Percentiles rank a stretch among this genome's conserved stretches.
These are phyloP conservation scores for Lentinula lateritia DNA, from an alignment of 768 basidiomycete species.

Conservation along the genomic window DNA sequence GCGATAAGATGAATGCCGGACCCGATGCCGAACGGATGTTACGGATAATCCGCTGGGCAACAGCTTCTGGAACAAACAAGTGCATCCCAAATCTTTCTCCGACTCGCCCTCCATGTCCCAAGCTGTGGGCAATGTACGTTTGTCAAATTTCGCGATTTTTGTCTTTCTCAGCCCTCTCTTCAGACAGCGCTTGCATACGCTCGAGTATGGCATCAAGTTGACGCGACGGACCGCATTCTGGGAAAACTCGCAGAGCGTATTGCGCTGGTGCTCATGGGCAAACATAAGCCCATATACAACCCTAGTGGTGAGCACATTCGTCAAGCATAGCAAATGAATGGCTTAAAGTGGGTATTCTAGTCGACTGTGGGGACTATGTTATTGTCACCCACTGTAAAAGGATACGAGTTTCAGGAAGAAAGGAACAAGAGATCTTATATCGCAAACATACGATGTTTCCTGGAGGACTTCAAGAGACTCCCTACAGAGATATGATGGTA, in stretches of 20 bases:
- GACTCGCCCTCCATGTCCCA: slow-evolving; percentile 66
- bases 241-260: slow-evolving; percentile 94
- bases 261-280: slow-evolving; percentile 95
- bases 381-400: slow-evolving; percentile 86
- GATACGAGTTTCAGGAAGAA: slow-evolving; percentile 84
- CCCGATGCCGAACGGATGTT: slow-evolving; percentile 3
- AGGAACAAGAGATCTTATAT: slow-evolving; percentile 83
- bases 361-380: slow-evolving; percentile 97
- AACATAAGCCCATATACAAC: slow-evolving; percentile 97
- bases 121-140: slow-evolving; percentile 72
- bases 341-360: slow-evolving; percentile 30
- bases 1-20: not conserved
- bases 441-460: slow-evolving; percentile 89
- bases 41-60: not conserved
- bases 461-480: slow-evolving; percentile 89
- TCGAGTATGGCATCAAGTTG: slow-evolving; percentile 94
- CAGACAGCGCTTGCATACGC: slow-evolving; percentile 95
- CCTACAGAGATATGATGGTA: slow-evolving; percentile 78
- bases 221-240: slow-evolving; percentile 84
- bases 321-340: not conserved
- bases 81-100: not conserved
- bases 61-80: not conserved
- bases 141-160: not conserved
- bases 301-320: slow-evolving; percentile 60
- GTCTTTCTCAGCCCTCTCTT: not conserved